Conservation (phyloP, 352 stramenopile species). For the Phytophthora litchii region DNA sequence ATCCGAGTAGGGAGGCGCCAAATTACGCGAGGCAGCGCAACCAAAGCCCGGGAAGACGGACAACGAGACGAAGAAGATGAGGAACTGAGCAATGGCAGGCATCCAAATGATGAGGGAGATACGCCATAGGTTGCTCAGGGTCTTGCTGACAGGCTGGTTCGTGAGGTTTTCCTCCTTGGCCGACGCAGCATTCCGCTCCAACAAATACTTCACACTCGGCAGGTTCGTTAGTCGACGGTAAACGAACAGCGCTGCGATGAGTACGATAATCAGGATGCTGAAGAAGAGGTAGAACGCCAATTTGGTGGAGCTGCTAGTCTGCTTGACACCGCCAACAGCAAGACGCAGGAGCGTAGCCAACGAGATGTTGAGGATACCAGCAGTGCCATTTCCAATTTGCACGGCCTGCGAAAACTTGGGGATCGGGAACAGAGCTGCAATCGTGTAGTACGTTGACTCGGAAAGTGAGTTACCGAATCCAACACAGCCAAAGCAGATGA, state of each 20-base stretch:
- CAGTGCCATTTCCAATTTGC: slow-evolving; percentile 61
- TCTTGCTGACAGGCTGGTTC: slow-evolving; percentile 28
- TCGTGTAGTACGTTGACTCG: slow-evolving; percentile 61
- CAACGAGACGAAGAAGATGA: slow-evolving; percentile 70
- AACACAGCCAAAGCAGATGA: slow-evolving; percentile 54
- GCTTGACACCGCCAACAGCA: slow-evolving; percentile 46
- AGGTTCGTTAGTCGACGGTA: slow-evolving; percentile 45
- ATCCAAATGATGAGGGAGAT: slow-evolving; percentile 65
- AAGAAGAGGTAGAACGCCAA: slow-evolving; percentile 72
- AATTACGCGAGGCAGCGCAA: slow-evolving; percentile 41
- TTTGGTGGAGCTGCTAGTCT: slow-evolving; percentile 39
- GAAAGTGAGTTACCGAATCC: slow-evolving; percentile 59
- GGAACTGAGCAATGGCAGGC: slow-evolving; percentile 51
- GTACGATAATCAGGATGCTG: slow-evolving; percentile 52
- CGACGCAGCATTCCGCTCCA: slow-evolving; percentile 53
- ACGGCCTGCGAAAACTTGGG: slow-evolving; percentile 73
- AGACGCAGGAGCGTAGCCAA: slow-evolving; percentile 54
- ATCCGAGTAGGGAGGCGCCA: slow-evolving; percentile 31
- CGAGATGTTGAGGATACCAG: slow-evolving; percentile 61
- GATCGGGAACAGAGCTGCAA: slow-evolving; percentile 62
- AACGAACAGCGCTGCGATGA: slow-evolving; percentile 47
- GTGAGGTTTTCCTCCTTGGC: slow-evolving; percentile 32
- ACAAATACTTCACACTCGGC: slow-evolving; percentile 53
- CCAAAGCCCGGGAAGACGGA: slow-evolving; percentile 56
- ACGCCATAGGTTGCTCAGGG: slow-evolving; percentile 46